Conservation (phyloP, 352 stramenopile species). For the Phytopythium mirpurense region DNA sequence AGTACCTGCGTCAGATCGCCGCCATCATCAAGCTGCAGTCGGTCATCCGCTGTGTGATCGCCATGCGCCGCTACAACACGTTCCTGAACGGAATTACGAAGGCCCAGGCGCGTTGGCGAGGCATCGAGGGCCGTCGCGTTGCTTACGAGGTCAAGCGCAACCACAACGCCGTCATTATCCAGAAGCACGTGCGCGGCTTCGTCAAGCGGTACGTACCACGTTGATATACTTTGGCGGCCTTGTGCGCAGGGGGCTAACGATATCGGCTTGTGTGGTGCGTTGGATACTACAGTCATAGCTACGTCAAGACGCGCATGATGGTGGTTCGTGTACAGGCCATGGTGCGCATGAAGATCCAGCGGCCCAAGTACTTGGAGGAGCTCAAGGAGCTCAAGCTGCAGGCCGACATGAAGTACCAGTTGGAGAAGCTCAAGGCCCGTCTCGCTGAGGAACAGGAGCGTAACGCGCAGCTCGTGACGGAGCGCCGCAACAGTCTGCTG, state of each 20-base stretch:
- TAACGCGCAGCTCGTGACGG: constrained; percentile 58
- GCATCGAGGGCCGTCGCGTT: constrained; percentile 57
- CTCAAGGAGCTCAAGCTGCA: constrained; percentile 79
- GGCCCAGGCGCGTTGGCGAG: constrained; percentile 65
- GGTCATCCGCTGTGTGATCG: constrained; percentile 74
- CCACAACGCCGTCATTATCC: constrained; percentile 79
- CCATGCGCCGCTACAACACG: constrained; percentile 83
- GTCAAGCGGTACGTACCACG: constrained; percentile 32
- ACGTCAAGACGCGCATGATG: constrained; percentile 58
- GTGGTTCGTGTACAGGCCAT: constrained; percentile 75
- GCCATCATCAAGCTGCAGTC: constrained; percentile 85
- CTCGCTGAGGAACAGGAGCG: constrained; percentile 75
- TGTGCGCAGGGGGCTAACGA: no score
- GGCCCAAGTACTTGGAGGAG: constrained; percentile 67
- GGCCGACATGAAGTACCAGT: constrained; percentile 83
- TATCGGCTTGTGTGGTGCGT: constrained; percentile 34
- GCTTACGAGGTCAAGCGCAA: constrained; percentile 77
- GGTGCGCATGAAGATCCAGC: constrained; percentile 79
- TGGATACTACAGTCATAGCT: constrained; percentile 17
- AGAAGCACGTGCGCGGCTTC: constrained; percentile 72
- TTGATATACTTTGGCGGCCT: neutral
- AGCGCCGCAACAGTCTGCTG: constrained; percentile 42
- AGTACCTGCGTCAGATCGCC: constrained; percentile 66
- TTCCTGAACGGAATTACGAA: constrained; percentile 61
- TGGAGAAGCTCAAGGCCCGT: constrained; percentile 72